phyloP scores from a whole-genome alignment of 2,329 filamentous ascomycete genomes.

The Alternaria sp. region DNA sequence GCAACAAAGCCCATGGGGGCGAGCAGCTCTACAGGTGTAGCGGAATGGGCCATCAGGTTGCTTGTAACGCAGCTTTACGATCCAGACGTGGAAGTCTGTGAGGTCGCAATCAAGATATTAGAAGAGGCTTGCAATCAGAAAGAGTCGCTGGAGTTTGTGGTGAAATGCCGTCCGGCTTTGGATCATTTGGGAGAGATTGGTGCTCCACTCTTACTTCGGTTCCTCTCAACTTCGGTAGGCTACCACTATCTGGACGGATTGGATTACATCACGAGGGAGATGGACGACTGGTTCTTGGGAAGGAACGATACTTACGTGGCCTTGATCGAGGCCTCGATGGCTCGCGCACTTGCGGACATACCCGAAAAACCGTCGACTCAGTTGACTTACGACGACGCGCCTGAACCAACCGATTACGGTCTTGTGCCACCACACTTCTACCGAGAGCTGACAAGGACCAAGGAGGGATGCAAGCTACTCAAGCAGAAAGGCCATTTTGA shows the following conservation, averaged over 20 bases:
- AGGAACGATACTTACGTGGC: conserved; percentile 96
- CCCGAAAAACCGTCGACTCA: conserved; percentile 64
- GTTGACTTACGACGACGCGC: conserved; percentile 53
- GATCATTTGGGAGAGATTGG: conserved; percentile 98
- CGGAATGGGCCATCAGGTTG: conserved; percentile 94
- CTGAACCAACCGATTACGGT: conserved; percentile 61
- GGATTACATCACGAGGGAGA: conserved; percentile 98
- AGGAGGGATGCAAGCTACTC: conserved; percentile 89
- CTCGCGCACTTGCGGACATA: conserved; percentile 77
- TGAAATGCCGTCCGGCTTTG: conserved; percentile 91
- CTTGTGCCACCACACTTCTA: conserved; percentile 96
- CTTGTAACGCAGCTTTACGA: conserved; percentile 99
- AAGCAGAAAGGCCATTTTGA: conserved; percentile 95
- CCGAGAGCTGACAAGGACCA: conserved; percentile 88
- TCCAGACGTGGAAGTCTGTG: conserved; percentile 94
- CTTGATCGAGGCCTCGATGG: conserved; percentile 93
- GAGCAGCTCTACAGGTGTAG: conserved; percentile 64
- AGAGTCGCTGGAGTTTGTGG: conserved; percentile 90
- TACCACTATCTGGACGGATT: conserved; percentile 97
- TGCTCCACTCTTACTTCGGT: conserved; percentile 88
- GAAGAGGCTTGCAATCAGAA: conserved; percentile 97
- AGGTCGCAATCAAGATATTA: conserved; percentile 94
- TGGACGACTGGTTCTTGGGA: conserved; percentile 99
- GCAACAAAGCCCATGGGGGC: conserved; percentile 68
- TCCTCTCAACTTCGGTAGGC: conserved; percentile 93